Percentiles rank a stretch among this genome's conserved stretches.
Evolutionary conservation across 352 stramenopile genomes (phyloP).

Genomic region (Globisporangium abappressorium): DNA sequence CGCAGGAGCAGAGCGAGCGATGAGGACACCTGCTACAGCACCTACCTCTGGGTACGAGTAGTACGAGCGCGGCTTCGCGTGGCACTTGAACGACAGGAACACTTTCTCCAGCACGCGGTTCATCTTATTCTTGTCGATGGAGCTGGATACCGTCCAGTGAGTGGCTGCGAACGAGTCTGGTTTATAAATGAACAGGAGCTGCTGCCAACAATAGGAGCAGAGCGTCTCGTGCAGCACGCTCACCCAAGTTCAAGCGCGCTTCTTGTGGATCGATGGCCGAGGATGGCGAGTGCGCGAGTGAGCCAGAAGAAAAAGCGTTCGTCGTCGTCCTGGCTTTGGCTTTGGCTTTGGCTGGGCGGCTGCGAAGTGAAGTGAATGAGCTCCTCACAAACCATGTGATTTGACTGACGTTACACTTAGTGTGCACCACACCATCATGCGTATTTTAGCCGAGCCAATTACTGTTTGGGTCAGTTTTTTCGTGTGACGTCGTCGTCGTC

Average conservation of each 20-base stretch:
- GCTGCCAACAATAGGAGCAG: background rate
- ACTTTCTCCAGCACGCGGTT: constrained; percentile 68
- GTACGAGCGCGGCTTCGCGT: constrained; percentile 38
- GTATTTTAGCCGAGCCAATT: too few species aligned
- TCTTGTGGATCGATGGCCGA: background rate
- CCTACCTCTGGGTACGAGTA: constrained; percentile 62
- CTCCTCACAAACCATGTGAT: background rate
- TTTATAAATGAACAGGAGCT: background rate
- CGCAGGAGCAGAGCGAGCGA: background rate
- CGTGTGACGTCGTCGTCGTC: background rate
- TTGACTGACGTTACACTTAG: background rate
- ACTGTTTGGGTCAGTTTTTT: too few species aligned
- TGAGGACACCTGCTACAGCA: background rate
- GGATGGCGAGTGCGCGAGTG: background rate
- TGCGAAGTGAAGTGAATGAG: background rate
- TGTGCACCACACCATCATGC: too few species aligned
- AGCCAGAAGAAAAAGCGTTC: background rate
- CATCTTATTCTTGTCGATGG: constrained; percentile 24
- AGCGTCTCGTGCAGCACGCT: background rate
- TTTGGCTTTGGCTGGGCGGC: background rate
- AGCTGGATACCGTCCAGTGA: background rate
- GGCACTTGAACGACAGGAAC: constrained; percentile 57
- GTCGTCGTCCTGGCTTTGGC: background rate
- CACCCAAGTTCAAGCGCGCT: background rate
- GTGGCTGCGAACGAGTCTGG: background rate